Evolutionary conservation across 2,329 filamentous ascomycete species (phyloP).

Genomic region (Colletotrichum costaricense): DNA sequence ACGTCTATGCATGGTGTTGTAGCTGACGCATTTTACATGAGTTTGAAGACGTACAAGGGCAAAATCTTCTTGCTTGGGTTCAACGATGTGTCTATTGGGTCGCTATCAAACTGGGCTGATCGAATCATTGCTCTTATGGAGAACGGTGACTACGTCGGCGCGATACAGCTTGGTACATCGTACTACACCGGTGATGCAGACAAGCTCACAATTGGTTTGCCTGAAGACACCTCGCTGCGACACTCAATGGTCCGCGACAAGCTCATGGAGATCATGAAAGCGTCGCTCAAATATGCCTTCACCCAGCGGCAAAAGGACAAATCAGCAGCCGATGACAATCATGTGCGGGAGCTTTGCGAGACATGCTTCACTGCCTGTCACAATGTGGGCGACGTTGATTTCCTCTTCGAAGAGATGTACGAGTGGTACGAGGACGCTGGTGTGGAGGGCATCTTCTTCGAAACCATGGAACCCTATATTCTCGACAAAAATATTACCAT

Average conservation of each 20-base stretch:
- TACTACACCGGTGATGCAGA: conserved; percentile 95
- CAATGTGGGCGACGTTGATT: conserved; percentile 81
- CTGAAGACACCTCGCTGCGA: conserved; percentile 81
- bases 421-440: conserved; percentile 87
- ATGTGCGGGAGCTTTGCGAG: conserved; percentile 82
- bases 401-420: conserved; percentile 91
- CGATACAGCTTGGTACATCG: conserved; percentile 88
- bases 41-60: conserved; percentile 94
- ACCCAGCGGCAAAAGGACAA: conserved; percentile 67
- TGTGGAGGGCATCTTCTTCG: conserved; percentile 81
- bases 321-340: conserved; percentile 60
- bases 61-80: conserved; percentile 93
- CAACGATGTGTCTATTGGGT: conserved; percentile 91
- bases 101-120: conserved; percentile 97
- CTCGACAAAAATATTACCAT: conserved; percentile 79
- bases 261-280: conserved; percentile 91
- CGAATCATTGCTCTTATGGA: conserved; percentile 94
- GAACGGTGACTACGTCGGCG: conserved; percentile 92
- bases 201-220: conserved; percentile 92
- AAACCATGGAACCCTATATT: conserved; percentile 89
- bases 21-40: conserved; percentile 98
- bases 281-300: conserved; percentile 91
- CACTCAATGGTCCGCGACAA: conserved; percentile 89
- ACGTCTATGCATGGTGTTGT: conserved; percentile 93
- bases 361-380: conserved; percentile 88